Conservation (phyloP, 2,329 filamentous ascomycete species). For the Onygenales sp. region DNA sequence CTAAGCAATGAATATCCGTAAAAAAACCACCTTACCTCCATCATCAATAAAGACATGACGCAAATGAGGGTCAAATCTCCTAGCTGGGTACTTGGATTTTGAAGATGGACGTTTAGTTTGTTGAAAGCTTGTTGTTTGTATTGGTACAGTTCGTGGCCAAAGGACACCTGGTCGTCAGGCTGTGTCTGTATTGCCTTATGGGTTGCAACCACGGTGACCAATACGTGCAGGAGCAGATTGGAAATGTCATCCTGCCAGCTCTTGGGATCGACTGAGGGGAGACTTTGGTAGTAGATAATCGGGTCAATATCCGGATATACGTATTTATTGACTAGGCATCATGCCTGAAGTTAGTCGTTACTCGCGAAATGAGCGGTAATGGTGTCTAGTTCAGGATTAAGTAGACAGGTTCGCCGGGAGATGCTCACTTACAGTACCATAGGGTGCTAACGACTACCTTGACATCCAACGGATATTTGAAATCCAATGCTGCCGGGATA, state of each 20-base stretch:
- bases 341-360: background rate
- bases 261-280: conserved; percentile 6
- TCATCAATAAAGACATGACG: conserved; percentile 9
- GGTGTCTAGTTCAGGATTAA: background rate
- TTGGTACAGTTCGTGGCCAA: conserved; percentile 8
- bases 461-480: conserved; percentile 8
- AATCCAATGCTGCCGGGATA: background rate
- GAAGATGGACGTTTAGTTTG: conserved; percentile 4
- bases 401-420: background rate
- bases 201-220: conserved; percentile 10
- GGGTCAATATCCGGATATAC: conserved; percentile 11
- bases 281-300: conserved; percentile 6
- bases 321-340: conserved; percentile 9
- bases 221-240: conserved; percentile 8
- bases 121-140: conserved; percentile 9
- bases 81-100: conserved; percentile 6
- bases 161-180: conserved; percentile 3
- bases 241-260: conserved; percentile 9
- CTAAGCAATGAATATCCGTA: background rate
- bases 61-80: conserved; percentile 9
- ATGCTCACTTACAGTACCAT: conserved; percentile 10
- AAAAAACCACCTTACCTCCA: conserved; percentile 6
- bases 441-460: conserved; percentile 9
- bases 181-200: conserved; percentile 10
- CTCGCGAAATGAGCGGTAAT: background rate